Evolutionary conservation across 108 stramenopile genomes (phyloP).

Genomic region (Discostella pseudostelligera): DNA sequence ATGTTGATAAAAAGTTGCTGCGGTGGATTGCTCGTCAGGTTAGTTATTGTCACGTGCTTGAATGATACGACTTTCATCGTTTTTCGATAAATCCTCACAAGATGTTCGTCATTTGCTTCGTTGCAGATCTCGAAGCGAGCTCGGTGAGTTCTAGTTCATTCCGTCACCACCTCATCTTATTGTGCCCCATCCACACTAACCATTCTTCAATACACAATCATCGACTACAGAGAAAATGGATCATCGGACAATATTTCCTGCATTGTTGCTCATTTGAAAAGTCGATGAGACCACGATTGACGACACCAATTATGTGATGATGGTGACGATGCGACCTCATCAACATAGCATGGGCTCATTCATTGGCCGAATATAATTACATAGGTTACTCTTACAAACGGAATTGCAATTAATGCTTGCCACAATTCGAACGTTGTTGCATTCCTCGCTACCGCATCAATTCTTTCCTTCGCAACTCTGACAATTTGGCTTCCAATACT

Average conservation of each 20-base stretch:
- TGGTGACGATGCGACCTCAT: too few relatives aligned
- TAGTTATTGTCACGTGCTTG: constrained; percentile 24
- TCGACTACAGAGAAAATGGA: constrained; percentile 58
- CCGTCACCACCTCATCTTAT: not conserved
- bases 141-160: constrained; percentile 25
- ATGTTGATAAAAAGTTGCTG: constrained; percentile 74
- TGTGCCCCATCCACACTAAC: not conserved
- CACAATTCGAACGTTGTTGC: too few relatives aligned
- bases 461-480: constrained; percentile 50
- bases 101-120: not conserved
- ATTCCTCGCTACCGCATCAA: constrained; percentile 8
- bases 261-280: constrained; percentile 73
- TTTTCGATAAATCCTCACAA: not conserved
- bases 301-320: too few relatives aligned
- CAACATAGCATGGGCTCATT: too few relatives aligned
- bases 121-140: constrained; percentile 62
- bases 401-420: too few relatives aligned
- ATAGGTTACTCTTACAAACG: too few relatives aligned
- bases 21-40: constrained; percentile 72
- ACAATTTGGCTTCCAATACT: constrained; percentile 62
- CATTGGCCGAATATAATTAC: too few relatives aligned
- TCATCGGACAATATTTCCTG: constrained; percentile 80
- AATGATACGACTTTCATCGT: not conserved
- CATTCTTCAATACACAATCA: not conserved
- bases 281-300: constrained; percentile 12